Evolutionary conservation across 352 stramenopile genomes (phyloP).

Genomic region (Globisporangium lucens): DNA sequence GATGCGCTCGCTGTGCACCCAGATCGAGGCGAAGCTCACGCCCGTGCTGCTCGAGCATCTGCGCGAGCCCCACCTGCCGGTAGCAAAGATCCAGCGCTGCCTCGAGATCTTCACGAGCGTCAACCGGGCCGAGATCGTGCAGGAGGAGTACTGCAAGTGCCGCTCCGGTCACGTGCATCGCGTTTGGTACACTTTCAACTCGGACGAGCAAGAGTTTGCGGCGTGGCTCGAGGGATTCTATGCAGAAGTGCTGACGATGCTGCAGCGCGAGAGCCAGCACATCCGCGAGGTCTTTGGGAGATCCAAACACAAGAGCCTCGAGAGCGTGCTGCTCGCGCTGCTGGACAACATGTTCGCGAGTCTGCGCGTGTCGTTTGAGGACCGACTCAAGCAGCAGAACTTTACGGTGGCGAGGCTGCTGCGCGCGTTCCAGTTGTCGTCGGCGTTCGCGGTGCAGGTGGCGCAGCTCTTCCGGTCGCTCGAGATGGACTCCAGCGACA

Average conservation of each 20-base stretch:
- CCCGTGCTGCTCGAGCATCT: conserved; percentile 40
- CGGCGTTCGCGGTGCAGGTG: conserved; percentile 38
- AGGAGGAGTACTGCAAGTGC: conserved; percentile 41
- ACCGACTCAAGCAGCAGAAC: conserved; percentile 36
- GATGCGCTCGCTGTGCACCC: conserved; percentile 41
- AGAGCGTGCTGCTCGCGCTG: conserved; percentile 36
- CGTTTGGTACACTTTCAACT: conserved; percentile 49
- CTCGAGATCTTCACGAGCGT: conserved; percentile 54
- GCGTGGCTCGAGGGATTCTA: conserved; percentile 62
- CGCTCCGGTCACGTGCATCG: conserved; percentile 52
- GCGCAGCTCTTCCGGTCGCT: conserved; percentile 42
- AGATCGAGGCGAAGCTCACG: conserved; percentile 54
- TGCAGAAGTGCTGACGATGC: conserved; percentile 42
- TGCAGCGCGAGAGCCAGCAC: conserved; percentile 48
- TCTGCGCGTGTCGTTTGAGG: conserved; percentile 48
- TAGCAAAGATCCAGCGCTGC: conserved; percentile 41
- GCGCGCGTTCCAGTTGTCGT: conserved; percentile 41
- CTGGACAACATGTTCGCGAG: conserved; percentile 48
- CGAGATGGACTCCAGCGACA: not conserved
- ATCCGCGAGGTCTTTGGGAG: conserved; percentile 46
- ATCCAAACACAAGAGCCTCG: conserved; percentile 10
- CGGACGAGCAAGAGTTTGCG: conserved; percentile 25
- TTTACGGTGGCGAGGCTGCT: conserved; percentile 36
- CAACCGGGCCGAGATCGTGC: conserved; percentile 35
- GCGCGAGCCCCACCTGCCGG: conserved; percentile 37